Evolutionary conservation across 495 filamentous ascomycete species (phyloP).

Genomic region (Pyronema domesticum): DNA sequence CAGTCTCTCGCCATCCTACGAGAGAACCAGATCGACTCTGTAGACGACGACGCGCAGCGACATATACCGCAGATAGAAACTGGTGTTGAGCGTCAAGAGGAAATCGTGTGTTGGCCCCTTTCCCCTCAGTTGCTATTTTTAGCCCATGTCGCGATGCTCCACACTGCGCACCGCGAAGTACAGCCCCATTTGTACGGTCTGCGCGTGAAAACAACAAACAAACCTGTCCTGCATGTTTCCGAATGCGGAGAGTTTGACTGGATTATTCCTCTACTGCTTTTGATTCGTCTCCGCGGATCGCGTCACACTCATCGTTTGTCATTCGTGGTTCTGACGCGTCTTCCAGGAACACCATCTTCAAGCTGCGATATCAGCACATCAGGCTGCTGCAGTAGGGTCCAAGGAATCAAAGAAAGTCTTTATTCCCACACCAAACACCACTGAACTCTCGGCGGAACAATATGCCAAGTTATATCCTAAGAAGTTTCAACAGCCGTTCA

Average conservation of each 20-base stretch:
- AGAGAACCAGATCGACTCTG: conserved; percentile 70
- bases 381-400: conserved; percentile 47
- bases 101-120: conserved; percentile 59
- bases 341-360: conserved; percentile 92
- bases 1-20: conserved; percentile 67
- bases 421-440: conserved; percentile 69
- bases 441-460: conserved; percentile 55
- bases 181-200: background rate
- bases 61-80: conserved; percentile 73
- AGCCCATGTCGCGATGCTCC: conserved; percentile 13
- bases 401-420: conserved; percentile 54
- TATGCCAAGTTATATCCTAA: conserved; percentile 80
- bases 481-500: conserved; percentile 61
- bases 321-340: no score
- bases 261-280: no score
- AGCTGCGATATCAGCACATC: conserved; percentile 61
- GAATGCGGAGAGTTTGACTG: no score
- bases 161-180: conserved; percentile 8
- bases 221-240: no score
- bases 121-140: conserved; percentile 23
- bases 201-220: no score
- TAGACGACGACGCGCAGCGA: conserved; percentile 49
- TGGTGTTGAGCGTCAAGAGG: conserved; percentile 88
- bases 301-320: no score
- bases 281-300: no score